These are phyloP conservation scores for Aureobasidium subglaciale DNA, from an alignment of 2,329 filamentous ascomycete species.

Conservation along the genomic window DNA sequence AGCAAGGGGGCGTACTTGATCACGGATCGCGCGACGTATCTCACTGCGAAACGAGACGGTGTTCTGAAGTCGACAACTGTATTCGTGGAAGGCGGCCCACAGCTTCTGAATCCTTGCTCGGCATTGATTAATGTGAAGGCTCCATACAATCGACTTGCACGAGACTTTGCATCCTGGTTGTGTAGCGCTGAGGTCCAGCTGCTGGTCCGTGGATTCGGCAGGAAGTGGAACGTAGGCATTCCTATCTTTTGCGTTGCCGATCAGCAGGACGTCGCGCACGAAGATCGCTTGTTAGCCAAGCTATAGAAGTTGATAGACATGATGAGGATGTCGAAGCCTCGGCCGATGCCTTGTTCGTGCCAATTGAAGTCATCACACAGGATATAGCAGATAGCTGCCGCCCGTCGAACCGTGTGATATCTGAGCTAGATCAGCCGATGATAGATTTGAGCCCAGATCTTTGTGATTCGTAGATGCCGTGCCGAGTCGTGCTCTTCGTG, in stretches of 20 bases:
- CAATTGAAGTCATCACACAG: too few species aligned
- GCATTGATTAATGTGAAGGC: slow-evolving; percentile 17
- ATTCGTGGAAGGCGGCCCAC: slow-evolving; percentile 19
- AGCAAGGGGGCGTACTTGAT: slow-evolving; percentile 19
- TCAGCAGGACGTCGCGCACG: too few species aligned
- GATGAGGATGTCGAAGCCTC: too few species aligned
- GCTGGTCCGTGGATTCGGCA: slow-evolving; percentile 18
- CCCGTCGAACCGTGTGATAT: too few species aligned
- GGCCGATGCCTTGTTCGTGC: too few species aligned
- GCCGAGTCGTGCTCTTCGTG: too few species aligned
- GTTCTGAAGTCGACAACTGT: slow-evolving; percentile 14
- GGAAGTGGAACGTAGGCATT: slow-evolving; percentile 15
- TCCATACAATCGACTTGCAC: slow-evolving; percentile 6
- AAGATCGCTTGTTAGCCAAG: too few species aligned
- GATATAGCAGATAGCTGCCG: too few species aligned
- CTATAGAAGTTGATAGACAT: too few species aligned
- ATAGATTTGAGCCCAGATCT: too few species aligned
- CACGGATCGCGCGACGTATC: slow-evolving; percentile 21
- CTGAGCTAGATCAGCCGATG: too few species aligned
- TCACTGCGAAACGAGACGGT: slow-evolving; percentile 20
- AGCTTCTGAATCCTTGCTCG: slow-evolving; percentile 22
- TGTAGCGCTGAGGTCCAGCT: slow-evolving; percentile 14
- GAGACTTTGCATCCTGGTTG: slow-evolving; percentile 20
- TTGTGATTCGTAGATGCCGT: too few species aligned
- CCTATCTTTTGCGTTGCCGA: not conserved